These are phyloP conservation scores for Venturia pyrina DNA, from an alignment of 2,329 filamentous ascomycete genomes.

Conservation along the genomic window DNA sequence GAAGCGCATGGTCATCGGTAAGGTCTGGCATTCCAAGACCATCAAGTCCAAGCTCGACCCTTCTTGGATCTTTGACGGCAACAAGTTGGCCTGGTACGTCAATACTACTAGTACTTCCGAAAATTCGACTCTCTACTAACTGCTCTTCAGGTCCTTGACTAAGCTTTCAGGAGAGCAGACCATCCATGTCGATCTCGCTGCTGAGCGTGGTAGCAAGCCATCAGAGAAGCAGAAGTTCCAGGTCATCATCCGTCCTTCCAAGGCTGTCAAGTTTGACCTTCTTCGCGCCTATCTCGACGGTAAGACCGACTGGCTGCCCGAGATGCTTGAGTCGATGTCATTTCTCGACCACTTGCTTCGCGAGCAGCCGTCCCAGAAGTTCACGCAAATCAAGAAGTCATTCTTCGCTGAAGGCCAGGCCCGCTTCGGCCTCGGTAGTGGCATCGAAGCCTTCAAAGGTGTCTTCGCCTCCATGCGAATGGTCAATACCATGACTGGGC, in stretches of 20 bases:
- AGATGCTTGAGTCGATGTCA: constrained; percentile 66
- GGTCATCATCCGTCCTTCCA: constrained; percentile 54
- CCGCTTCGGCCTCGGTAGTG: constrained; percentile 47
- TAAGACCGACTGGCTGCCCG: constrained; percentile 40
- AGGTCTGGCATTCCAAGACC: constrained; percentile 60
- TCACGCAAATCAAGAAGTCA: constrained; percentile 66
- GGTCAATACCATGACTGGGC: constrained; percentile 45
- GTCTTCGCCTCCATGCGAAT: constrained; percentile 79
- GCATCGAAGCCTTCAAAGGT: constrained; percentile 74
- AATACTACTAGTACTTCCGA: constrained; percentile 11
- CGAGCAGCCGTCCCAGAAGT: constrained; percentile 58
- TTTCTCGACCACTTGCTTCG: constrained; percentile 87
- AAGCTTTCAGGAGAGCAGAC: constrained; percentile 23
- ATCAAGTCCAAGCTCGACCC: constrained; percentile 47
- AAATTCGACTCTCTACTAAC: not conserved
- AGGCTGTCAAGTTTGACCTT: constrained; percentile 55
- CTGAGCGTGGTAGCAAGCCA: constrained; percentile 41
- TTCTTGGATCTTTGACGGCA: constrained; percentile 70
- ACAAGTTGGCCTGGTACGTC: constrained; percentile 72
- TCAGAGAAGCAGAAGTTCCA: constrained; percentile 21
- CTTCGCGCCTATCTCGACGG: constrained; percentile 57
- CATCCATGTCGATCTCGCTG: constrained; percentile 62
- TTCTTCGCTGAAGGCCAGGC: constrained; percentile 57
- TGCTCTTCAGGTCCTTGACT: constrained; percentile 19
- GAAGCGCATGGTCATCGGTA: constrained; percentile 59